Conservation (phyloP, 495 filamentous ascomycete genomes). For the Saxophila tyrrhenica region DNA sequence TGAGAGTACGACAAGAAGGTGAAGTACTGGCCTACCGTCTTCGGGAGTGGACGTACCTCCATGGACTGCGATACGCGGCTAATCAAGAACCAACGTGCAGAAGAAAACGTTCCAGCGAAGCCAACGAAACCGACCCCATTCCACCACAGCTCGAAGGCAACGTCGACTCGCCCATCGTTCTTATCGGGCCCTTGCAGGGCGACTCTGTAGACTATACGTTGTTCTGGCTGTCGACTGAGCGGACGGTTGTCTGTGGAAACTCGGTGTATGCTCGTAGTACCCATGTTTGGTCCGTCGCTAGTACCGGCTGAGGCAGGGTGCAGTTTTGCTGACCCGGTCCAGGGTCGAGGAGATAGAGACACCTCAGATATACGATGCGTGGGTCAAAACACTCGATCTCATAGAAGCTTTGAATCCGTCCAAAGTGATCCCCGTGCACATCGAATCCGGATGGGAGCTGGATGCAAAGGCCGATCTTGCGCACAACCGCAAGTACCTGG, state of each 20-base stretch:
- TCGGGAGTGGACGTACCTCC: conserved; percentile 6
- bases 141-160: conserved; percentile 22
- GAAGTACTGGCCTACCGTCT: conserved; percentile 23
- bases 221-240: conserved; percentile 9
- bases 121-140: conserved; percentile 24
- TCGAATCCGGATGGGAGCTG: conserved; percentile 25
- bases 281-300: conserved; percentile 11
- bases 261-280: conserved; percentile 6
- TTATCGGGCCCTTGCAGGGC: conserved; percentile 6
- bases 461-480: conserved; percentile 23
- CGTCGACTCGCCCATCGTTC: conserved; percentile 4
- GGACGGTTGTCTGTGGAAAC: conserved; percentile 4
- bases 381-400: conserved; percentile 22
- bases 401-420: conserved; percentile 15
- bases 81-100: too few species aligned
- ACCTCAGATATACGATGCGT: conserved; percentile 21
- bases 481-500: conserved; percentile 16
- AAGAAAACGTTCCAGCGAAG: conserved; percentile 20
- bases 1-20: conserved; percentile 28
- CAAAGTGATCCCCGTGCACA: conserved; percentile 25
- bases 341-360: conserved; percentile 28
- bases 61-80: too few species aligned
- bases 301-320: neutral
- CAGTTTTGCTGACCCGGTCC: neutral
- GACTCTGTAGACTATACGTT: conserved; percentile 9